Base-by-base conservation (phyloP, 2,329 filamentous ascomycete species). In the Penicillium sp. region DNA sequence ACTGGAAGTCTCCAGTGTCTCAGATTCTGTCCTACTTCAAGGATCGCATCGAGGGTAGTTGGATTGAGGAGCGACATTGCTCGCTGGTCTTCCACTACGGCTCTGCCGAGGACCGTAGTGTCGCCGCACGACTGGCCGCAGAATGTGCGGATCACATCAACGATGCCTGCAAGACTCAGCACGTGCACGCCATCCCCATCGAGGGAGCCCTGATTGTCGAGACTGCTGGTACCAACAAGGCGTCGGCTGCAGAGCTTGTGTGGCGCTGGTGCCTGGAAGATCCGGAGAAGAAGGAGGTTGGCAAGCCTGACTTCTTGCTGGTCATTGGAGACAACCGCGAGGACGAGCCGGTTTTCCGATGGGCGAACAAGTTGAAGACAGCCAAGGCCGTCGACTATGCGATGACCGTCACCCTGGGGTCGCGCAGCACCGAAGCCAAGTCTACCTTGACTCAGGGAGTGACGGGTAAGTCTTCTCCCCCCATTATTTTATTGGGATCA, bases 61-160 rank as follows among this genome's bases (percentile, higher is more conserved):
- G 84, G 70, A 82, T 97, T 40, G 90, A 96, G 68, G 87, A 94
- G 64, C 84, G 89, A n/a, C 87, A 90, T 58, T 95, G 89, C 74
- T 93, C 88, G 35, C 76, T 96, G 25, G 82, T 95, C 49, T 95
- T 95, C 75, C 88, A 95, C 69, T 94, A 93, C 72, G 86, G 87
- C 65, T 84, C 83, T 45, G 85, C 86, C 1, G 86, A 89, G 47
- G 88, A 96, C 64, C 81, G 81, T 49, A 82, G 85, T 44, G 79
- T 81, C 25, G 90, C 90, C 0, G 77, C 80, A 49, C 83, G 89
- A 18, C 86, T 90, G 60, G 91, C 90, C 0, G 86, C 85, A 18
- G 91, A 97, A 65, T 95, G 90, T 62, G 89, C 89, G 0, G 90
- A 88, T 53, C 90, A 96, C 61, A 93, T 97, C 75, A 97, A 97